Base-by-base conservation (phyloP, 495 filamentous ascomycete genomes). In the Penicillium angulare region DNA sequence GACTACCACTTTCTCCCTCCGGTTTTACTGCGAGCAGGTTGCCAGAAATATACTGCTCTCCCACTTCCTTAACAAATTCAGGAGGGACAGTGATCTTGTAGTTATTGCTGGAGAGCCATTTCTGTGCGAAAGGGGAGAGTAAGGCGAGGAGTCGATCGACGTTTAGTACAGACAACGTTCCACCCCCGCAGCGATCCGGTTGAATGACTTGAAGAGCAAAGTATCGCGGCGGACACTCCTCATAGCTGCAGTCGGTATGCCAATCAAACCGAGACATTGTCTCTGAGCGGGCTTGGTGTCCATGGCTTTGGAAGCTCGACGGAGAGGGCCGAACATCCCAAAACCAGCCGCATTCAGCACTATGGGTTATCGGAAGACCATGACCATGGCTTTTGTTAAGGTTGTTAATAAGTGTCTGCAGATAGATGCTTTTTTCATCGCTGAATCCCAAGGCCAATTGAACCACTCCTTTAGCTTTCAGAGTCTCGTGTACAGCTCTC, bases 221-320 rank as follows among this genome's bases (percentile, higher is more conserved):
- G 41, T 55, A 76, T 27, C 53, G 53, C 5, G 70, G 70, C 3
- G 70, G 70, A 4, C 17, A 6, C 0, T 42, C 24, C 32, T 75
- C 73, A 35, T 69, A 76, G 31, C 71, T 70, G 29, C 69, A 69
- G 42, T 75, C 72, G 18, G 69, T 71, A 48, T 76, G 73, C 74
- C 74, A 75, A n/a, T 59, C 53, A 39, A 77, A 73, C 8, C 49
- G 42, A 13, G 52, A 6, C 39, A 54, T 60, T 5, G 70, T 73
- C 44, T 73, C 66, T 3, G 71, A 75, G 26, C 70, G 53, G 3
- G 70, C 70, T 35, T 60, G 55, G 20, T 63, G 54, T 0, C 18
- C 10, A 7, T 49, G 36, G 18, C 40, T 58, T 38, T 60, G 53
- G 24, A 59, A 56, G 2, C 4, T 43, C 0, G 9, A 18, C 13